Evolutionary conservation across 345 rosid species (phyloP), one percentile per base, ranked within the genome.

Genomic region (Citrus medica): DNA sequence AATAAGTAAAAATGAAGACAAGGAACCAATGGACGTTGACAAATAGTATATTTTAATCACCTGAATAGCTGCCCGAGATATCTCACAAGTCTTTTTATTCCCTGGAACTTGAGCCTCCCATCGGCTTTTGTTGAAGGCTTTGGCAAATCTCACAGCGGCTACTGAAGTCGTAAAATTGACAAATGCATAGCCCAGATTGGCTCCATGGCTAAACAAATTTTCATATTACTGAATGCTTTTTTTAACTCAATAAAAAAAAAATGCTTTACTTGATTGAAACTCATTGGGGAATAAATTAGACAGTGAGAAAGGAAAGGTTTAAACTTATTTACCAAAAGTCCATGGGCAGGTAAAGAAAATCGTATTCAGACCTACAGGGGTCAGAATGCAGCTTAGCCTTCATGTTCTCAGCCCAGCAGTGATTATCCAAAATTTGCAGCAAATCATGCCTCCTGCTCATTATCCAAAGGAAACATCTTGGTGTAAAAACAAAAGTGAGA

Each of bases 101-200:
- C 55, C 35, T 0, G 46, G 32, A 3, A 51, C 67, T 6, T 6
- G 9, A 9, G 48, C 67, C 9, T 2, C 12, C 94, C 94, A 90
- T 32, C 74, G 30, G 5, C 1, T 42, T 1, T 81, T 69, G 8
- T 82, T 22, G 6, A 81, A 86, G 0, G 72, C 83, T n/a, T 10
- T 22, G 1, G 3, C 14, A 42, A 89, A 89, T 27, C 86, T 80
- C 6, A 42, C 59, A 0, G 94, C 94, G 0, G 82, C 92, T 0
- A 22, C 67, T 0, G 78, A n/a, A 35, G 58, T 85, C 0, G 94
- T 89, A 77, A 90, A 90, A 42, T 89, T 90, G 1, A 89, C 92
- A 12, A 90, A 90, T 0, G 94, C 94, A 48, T 82, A 90, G 0
- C 94, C 94, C n/a, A 85, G 71, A 67, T 90, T 90, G 22, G 81